phyloP scores from a whole-genome alignment of 495 filamentous ascomycete species.

The Aspergillus kassunensis region DNA sequence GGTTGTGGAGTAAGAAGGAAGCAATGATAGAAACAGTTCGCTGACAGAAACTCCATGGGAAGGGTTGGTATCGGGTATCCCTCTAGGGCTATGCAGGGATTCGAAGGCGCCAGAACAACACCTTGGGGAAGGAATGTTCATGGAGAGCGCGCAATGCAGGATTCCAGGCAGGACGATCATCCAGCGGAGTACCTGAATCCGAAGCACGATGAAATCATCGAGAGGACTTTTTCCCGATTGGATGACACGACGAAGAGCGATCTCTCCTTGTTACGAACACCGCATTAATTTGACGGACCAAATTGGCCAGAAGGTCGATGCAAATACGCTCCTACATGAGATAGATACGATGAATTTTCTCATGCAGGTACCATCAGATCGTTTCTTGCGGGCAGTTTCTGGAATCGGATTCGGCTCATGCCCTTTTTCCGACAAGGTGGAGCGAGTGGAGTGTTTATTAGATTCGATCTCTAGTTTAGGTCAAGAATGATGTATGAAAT shows the following conservation, averaged over 20 bases:
- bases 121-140: background rate
- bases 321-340: too few relatives aligned
- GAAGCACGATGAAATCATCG: conserved; percentile 10
- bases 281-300: too few relatives aligned
- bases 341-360: background rate
- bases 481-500: conserved; percentile 19
- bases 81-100: conserved; percentile 6
- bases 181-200: background rate
- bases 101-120: background rate
- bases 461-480: conserved; percentile 32
- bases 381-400: background rate
- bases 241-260: background rate
- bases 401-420: conserved; percentile 22
- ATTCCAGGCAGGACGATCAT: conserved; percentile 10
- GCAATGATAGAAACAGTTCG: background rate
- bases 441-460: conserved; percentile 27
- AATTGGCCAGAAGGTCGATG: too few relatives aligned
- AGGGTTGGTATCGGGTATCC: background rate
- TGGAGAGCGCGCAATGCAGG: conserved; percentile 6
- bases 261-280: too few relatives aligned
- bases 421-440: conserved; percentile 36
- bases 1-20: too few relatives aligned
- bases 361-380: background rate
- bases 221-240: background rate
- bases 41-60: background rate